These are phyloP conservation scores for Pleurostoma richardsiae DNA, from an alignment of 2,329 filamentous ascomycete genomes.

Conservation along the genomic window DNA sequence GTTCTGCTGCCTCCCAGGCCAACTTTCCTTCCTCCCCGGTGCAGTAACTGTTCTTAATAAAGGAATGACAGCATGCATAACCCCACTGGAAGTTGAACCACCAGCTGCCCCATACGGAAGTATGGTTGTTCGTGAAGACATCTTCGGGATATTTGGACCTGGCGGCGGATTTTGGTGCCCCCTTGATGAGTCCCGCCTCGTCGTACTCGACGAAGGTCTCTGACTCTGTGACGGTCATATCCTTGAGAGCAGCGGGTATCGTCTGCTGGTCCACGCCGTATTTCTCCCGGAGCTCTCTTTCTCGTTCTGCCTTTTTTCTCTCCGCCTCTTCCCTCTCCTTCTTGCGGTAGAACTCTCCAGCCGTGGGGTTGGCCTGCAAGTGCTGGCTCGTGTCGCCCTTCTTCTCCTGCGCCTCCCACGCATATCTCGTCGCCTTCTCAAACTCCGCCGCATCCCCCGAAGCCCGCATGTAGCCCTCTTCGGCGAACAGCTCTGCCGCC, in stretches of 20 bases:
- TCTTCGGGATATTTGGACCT: slow-evolving; percentile 94
- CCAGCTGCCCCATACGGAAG: slow-evolving; percentile 92
- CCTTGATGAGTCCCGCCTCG: slow-evolving; percentile 83
- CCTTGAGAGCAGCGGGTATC: slow-evolving; percentile 57
- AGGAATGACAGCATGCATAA: slow-evolving; percentile 90
- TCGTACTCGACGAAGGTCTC: slow-evolving; percentile 94
- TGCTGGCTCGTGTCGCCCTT: slow-evolving; percentile 76
- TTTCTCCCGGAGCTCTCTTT: slow-evolving; percentile 70
- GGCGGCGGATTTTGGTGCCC: slow-evolving; percentile 67
- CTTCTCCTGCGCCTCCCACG: slow-evolving; percentile 91
- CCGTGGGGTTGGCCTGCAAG: slow-evolving; percentile 93
- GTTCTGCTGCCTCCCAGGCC: slow-evolving; percentile 74
- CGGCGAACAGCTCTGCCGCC: slow-evolving; percentile 77
- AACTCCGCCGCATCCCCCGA: slow-evolving; percentile 93
- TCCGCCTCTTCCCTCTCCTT: slow-evolving; percentile 73
- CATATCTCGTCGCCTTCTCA: slow-evolving; percentile 80
- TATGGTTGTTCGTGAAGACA: slow-evolving; percentile 84
- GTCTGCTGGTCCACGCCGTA: slow-evolving; percentile 67
- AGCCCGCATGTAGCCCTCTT: slow-evolving; percentile 85
- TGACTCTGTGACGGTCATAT: slow-evolving; percentile 69
- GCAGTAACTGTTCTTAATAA: slow-evolving; percentile 94
- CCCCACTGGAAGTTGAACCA: slow-evolving; percentile 96
- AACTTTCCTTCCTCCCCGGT: slow-evolving; percentile 83
- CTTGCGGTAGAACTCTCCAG: slow-evolving; percentile 78
- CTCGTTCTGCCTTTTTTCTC: slow-evolving; percentile 60